Evolutionary conservation across 441 rosid genomes (phyloP).

Genomic region (Omphalea diandra): DNA sequence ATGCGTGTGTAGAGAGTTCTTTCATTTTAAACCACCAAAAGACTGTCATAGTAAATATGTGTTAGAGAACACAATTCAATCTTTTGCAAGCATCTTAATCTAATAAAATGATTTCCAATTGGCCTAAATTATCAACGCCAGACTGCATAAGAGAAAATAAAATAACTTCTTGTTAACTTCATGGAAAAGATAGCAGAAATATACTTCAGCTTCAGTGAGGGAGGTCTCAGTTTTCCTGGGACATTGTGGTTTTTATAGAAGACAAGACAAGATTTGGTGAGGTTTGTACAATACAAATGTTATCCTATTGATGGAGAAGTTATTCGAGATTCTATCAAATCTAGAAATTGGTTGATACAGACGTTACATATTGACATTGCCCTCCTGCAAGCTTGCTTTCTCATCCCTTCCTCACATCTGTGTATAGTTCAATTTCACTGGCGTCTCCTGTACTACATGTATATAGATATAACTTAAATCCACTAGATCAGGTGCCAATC

Average conservation of each 20-base stretch:
- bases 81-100: not conserved
- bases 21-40: not conserved
- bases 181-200: no score
- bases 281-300: not conserved
- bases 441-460: no score
- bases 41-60: not conserved
- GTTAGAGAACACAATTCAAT: not conserved
- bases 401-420: no score
- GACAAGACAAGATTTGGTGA: not conserved
- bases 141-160: not conserved
- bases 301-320: no score
- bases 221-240: not conserved
- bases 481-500: no score
- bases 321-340: not conserved
- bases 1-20: not conserved
- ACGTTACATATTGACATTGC: not conserved
- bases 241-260: not conserved
- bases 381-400: no score
- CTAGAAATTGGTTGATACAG: not conserved
- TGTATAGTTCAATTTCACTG: no score
- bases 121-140: not conserved
- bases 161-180: no score
- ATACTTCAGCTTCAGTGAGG: not conserved
- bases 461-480: no score
- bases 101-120: no score